Conservation (phyloP, 1,284 basidiomycete species). For the Ganoderma multipileum region DNA sequence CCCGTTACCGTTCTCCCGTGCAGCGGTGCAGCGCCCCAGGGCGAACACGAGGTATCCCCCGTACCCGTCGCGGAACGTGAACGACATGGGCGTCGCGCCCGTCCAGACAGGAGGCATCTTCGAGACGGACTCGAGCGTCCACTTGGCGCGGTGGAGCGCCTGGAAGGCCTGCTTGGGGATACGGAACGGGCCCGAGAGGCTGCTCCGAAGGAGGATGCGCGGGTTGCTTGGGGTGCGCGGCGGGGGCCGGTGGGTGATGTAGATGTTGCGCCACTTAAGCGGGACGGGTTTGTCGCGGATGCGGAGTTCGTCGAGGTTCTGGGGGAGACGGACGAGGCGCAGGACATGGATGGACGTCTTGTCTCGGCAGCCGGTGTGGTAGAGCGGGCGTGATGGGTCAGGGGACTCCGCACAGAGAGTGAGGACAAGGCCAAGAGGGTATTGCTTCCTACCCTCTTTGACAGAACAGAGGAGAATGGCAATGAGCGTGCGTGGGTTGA, state of each 20-base stretch:
- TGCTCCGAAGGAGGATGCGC: constrained; percentile 4
- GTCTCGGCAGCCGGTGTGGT: neutral
- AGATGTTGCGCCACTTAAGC: constrained; percentile 6
- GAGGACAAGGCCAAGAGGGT: neutral
- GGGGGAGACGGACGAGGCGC: neutral
- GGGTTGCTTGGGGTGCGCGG: constrained; percentile 2
- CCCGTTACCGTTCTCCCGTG: neutral
- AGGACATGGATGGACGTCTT: constrained; percentile 4
- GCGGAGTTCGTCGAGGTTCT: neutral
- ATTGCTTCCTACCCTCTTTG: neutral
- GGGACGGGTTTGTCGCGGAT: neutral
- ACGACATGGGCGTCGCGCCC: neutral
- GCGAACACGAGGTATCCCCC: constrained; percentile 1
- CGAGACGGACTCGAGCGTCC: neutral
- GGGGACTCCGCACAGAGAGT: neutral
- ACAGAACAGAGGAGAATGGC: constrained; percentile 5
- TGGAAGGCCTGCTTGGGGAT: constrained; percentile 5
- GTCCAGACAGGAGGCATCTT: neutral
- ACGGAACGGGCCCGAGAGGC: constrained; percentile 6
- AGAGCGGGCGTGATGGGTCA: constrained; percentile 2
- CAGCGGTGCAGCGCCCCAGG: neutral
- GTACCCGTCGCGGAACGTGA: constrained; percentile 3
- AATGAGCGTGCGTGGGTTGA: neutral
- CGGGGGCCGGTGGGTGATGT: constrained; percentile 5
- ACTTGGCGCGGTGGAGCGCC: neutral